Evolutionary conservation across 768 basidiomycete genomes (phyloP).

Genomic region (Sarcodon aspratus): DNA sequence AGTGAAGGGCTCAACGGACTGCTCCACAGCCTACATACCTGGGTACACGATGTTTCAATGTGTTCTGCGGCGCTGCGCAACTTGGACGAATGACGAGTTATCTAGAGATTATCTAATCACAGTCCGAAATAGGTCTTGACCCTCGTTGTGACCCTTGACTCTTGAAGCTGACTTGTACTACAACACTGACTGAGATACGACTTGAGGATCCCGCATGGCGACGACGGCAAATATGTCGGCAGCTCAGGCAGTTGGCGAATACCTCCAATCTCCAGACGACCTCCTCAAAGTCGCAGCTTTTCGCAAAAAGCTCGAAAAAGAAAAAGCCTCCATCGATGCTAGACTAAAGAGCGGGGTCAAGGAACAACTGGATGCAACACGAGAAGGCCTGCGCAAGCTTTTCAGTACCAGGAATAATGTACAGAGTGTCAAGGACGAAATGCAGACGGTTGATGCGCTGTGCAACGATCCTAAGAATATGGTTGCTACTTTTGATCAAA

Average conservation of each 20-base stretch:
- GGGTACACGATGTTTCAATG: too few relatives aligned
- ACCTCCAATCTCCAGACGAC: conserved; percentile 89
- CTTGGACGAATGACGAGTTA: too few relatives aligned
- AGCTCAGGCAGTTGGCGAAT: conserved; percentile 80
- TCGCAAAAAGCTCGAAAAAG: conserved; percentile 91
- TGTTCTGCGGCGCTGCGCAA: too few relatives aligned
- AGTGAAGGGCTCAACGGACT: too few relatives aligned
- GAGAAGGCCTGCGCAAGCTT: conserved; percentile 78
- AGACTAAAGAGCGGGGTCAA: conserved; percentile 86
- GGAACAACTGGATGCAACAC: conserved; percentile 84
- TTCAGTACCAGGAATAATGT: conserved; percentile 68
- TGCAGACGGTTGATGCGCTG: conserved; percentile 67
- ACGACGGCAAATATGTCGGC: conserved; percentile 49
- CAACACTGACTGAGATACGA: too few relatives aligned
- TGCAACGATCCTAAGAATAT: conserved; percentile 66
- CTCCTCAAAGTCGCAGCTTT: conserved; percentile 81
- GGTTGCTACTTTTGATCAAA: conserved; percentile 89
- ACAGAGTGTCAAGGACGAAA: conserved; percentile 76
- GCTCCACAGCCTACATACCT: too few relatives aligned
- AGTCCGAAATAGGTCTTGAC: too few relatives aligned
- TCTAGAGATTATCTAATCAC: too few relatives aligned
- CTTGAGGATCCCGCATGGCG: conserved; percentile 24
- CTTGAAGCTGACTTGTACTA: too few relatives aligned
- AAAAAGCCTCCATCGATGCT: conserved; percentile 88
- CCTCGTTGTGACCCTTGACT: too few relatives aligned